These are phyloP conservation scores for Botrytis cinerea DNA, from an alignment of 2,329 filamentous ascomycete species.

Conservation along the genomic window DNA sequence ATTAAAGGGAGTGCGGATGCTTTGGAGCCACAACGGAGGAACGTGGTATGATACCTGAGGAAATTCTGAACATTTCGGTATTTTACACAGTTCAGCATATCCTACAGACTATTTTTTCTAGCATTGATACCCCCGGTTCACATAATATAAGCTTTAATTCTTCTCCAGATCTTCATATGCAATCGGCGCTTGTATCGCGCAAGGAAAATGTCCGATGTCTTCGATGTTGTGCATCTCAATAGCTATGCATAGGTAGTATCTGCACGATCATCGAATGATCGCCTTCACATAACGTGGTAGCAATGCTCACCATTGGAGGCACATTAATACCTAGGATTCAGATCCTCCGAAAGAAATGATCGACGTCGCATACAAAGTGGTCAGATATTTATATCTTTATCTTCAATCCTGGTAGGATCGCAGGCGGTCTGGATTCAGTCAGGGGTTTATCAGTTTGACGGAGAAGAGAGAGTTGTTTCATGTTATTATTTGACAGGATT, in stretches of 20 bases:
- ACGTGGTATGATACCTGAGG: conserved; percentile 33
- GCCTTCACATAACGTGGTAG: not conserved
- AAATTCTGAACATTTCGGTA: conserved; percentile 32
- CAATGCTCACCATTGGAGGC: not conserved
- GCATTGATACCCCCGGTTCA: conserved; percentile 19
- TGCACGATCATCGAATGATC: not conserved
- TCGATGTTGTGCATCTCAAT: not conserved
- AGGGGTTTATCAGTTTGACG: not conserved
- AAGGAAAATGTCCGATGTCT: not conserved
- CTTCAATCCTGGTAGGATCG: not conserved
- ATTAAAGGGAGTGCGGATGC: conserved; percentile 51
- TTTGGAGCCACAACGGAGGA: conserved; percentile 40
- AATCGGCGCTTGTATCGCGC: not conserved
- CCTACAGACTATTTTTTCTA: conserved; percentile 21
- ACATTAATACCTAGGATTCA: not conserved
- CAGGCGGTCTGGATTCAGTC: not conserved
- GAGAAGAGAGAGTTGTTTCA: not conserved
- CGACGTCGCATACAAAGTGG: not conserved
- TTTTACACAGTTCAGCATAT: conserved; percentile 13
- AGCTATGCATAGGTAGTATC: not conserved
- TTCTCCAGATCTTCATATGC: not conserved
- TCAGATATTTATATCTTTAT: not conserved
- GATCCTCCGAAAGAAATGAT: not conserved
- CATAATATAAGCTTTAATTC: conserved; percentile 15
- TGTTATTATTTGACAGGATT: not conserved